Evolutionary conservation across 495 filamentous ascomycete species (phyloP).

Genomic region (Penicillium longicatenatum): DNA sequence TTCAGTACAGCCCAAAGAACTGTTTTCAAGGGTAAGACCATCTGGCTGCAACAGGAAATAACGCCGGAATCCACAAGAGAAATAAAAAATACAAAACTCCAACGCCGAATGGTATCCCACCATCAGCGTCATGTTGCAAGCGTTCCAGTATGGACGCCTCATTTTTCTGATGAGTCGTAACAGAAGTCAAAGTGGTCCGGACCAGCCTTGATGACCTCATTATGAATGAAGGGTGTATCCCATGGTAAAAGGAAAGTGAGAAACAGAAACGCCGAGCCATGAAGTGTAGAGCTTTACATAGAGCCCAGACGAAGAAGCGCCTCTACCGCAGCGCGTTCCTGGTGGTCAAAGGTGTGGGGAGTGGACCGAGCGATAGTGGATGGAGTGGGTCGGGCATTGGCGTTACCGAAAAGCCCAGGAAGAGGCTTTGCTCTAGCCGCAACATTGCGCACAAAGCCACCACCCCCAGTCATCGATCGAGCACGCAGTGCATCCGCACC

Average conservation of each 20-base stretch:
- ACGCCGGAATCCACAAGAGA: constrained; percentile 3
- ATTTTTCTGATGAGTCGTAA: constrained; percentile 20
- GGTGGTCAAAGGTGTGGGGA: constrained; percentile 40
- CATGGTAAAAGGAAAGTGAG: constrained; percentile 15
- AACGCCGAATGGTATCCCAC: constrained; percentile 8
- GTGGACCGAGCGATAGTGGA: constrained; percentile 41
- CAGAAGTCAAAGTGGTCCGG: constrained; percentile 29
- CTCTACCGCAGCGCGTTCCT: constrained; percentile 81
- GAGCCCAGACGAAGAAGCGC: constrained; percentile 83
- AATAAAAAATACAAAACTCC: constrained; percentile 1
- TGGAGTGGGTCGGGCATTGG: constrained; percentile 36
- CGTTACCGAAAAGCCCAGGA: constrained; percentile 40
- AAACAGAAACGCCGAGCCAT: constrained; percentile 31
- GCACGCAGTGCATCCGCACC: constrained; percentile 83
- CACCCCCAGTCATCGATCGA: constrained; percentile 55
- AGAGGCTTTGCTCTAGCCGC: constrained; percentile 33
- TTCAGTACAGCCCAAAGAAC: background rate
- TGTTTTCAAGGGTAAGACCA: background rate
- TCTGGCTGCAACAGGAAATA: background rate
- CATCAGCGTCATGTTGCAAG: constrained; percentile 5
- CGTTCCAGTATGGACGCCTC: background rate
- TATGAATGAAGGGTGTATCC: constrained; percentile 20
- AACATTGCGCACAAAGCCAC: constrained; percentile 36
- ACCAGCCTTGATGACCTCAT: constrained; percentile 35
- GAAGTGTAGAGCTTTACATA: constrained; percentile 62